Evolutionary conservation across 495 filamentous ascomycete species (phyloP), one percentile per base, ranked within the genome.

Genomic region (Hyaloscypha variabilis): DNA sequence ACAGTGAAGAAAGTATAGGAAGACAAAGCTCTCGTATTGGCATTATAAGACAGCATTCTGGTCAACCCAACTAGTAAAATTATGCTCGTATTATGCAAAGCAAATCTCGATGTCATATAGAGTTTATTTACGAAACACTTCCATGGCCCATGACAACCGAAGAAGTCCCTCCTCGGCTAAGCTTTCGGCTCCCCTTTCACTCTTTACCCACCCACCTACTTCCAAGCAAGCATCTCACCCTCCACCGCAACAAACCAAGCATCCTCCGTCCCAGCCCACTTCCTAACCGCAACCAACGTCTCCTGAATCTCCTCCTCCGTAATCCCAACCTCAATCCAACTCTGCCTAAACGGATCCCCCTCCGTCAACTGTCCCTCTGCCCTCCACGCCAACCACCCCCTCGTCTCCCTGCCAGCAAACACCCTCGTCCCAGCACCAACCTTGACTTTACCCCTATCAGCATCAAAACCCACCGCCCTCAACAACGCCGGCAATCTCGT

Each of bases 181-280:
- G 3, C 39, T 3, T 19, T 8, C 39, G 39, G 11, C 19, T 46
- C 39, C 39, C 39, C 39, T 46, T 46, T n/a, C n/a, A n/a, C n/a
- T n/a, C n/a, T 46, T 46, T 17, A 46, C 39, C 13, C 31, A 13
- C 31, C n/a, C 17, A 51, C 49, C 3, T 61, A 79, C 67, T 80
- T 80, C 77, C 77, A 78, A 21, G 72, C 77, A 23, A 78, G 68
- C 68, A 77, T 71, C 63, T 79, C 77, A 49, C 71, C 71, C 72
- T 77, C 72, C 64, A 77, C 23, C 51, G 69, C 66, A 3, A 63
- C 76, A 63, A 66, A 76, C 77, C 76, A 79, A 19, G 77, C 77
- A 69, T 76, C 77, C 52, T 78, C 74, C 30, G 65, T 73, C 55
- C 74, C 74, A 17, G 70, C 71, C 77, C 77, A 77, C 51, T 65